A percentile compares a stretch with the other conserved stretches of the same genome.
Evolutionary conservation across 1,139 yeast species (phyloP).

Genomic region (Suhomyces chickasaworum): DNA sequence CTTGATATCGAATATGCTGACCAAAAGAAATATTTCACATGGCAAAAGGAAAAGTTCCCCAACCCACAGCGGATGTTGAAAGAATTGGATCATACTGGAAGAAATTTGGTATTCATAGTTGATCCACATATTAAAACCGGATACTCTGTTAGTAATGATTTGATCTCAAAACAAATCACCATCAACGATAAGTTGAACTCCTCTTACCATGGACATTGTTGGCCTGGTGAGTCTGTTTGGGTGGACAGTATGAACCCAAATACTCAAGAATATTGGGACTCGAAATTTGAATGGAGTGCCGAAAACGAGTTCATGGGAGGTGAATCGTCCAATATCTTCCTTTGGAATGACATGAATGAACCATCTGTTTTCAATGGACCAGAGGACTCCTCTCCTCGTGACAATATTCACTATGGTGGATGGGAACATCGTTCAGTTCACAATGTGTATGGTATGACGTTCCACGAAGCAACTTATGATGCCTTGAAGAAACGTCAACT

Average conservation of each 20-base stretch:
- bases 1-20: conserved; percentile 92
- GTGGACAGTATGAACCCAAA: conserved; percentile 76
- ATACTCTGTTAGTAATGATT: conserved; percentile 61
- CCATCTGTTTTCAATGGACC: conserved; percentile 96
- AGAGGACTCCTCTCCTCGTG: conserved; percentile 86
- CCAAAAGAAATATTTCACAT: conserved; percentile 83
- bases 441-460: conserved; percentile 77
- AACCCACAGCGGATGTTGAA: conserved; percentile 68
- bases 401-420: conserved; percentile 71
- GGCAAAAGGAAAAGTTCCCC: conserved; percentile 78
- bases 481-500: conserved; percentile 57
- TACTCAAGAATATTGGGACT: conserved; percentile 63
- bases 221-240: conserved; percentile 99
- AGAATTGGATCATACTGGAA: conserved; percentile 66
- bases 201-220: conserved; percentile 82
- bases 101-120: conserved; percentile 80
- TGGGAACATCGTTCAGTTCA: conserved; percentile 93
- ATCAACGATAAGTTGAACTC: conserved; percentile 43
- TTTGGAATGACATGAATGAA: conserved; percentile 99
- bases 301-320: conserved; percentile 45
- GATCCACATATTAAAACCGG: conserved; percentile 88
- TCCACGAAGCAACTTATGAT: conserved; percentile 76
- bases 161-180: conserved; percentile 40
- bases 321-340: conserved; percentile 60
- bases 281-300: conserved; percentile 25